Conservation (phyloP, 2,329 filamentous ascomycete genomes). For the Cercospora sp. region DNA sequence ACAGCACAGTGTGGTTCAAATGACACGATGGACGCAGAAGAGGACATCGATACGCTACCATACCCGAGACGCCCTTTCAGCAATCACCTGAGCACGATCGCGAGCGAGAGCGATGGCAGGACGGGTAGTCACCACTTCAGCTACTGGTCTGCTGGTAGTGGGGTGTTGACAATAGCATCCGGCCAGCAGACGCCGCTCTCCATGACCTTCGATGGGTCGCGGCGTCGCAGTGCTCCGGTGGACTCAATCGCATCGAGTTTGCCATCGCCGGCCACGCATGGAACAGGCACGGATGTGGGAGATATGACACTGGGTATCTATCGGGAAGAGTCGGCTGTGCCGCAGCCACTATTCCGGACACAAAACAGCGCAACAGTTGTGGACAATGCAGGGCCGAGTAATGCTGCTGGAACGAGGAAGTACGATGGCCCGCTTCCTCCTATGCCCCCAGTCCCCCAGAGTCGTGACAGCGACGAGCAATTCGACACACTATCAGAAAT, state of each 20-base stretch:
- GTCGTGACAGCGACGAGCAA: slow-evolving; percentile 35
- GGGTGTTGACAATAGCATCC: slow-evolving; percentile 30
- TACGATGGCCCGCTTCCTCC: slow-evolving; percentile 36
- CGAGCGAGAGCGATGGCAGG: slow-evolving; percentile 38
- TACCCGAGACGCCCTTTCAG: slow-evolving; percentile 36
- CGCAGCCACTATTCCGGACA: slow-evolving; percentile 37
- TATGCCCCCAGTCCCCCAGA: slow-evolving; percentile 34
- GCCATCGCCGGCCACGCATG: slow-evolving; percentile 23
- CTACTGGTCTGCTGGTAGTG: slow-evolving; percentile 38
- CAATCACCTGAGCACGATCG: slow-evolving; percentile 40
- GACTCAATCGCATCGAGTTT: slow-evolving; percentile 27
- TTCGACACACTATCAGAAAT: slow-evolving; percentile 40
- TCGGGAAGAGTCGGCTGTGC: slow-evolving; percentile 37
- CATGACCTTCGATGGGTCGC: slow-evolving; percentile 19
- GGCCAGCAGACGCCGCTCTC: slow-evolving; percentile 34
- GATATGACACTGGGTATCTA: slow-evolving; percentile 37
- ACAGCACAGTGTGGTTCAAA: slow-evolving; percentile 8
- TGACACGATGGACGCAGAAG: slow-evolving; percentile 29
- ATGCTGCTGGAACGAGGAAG: slow-evolving; percentile 17
- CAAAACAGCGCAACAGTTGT: slow-evolving; percentile 10
- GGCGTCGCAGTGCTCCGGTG: slow-evolving; percentile 30
- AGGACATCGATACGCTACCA: slow-evolving; percentile 35
- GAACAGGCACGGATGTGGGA: slow-evolving; percentile 27
- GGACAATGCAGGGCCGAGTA: slow-evolving; percentile 6
- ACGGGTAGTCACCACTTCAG: slow-evolving; percentile 34